Percentiles rank a stretch among this genome's conserved stretches.
Evolutionary conservation across 1,284 basidiomycete species (phyloP).

Genomic region (Cutaneotrichosporon spelunceum): DNA sequence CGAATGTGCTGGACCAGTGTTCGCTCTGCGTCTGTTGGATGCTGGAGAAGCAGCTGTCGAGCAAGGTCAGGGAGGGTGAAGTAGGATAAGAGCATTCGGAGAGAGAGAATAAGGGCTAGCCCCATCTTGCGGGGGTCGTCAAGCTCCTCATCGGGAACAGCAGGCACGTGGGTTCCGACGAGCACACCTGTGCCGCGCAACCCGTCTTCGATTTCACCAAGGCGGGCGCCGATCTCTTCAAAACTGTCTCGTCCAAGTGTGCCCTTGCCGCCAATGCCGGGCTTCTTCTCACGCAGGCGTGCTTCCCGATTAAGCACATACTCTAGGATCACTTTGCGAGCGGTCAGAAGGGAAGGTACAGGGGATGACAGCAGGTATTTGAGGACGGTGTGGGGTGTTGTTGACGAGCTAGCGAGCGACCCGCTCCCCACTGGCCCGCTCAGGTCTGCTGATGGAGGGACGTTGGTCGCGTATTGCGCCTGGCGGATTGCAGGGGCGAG

Average conservation of each 20-base stretch:
- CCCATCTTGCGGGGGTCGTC: slow-evolving; percentile 37
- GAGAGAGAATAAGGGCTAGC: slow-evolving; percentile 41
- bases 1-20: slow-evolving; percentile 47
- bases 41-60: slow-evolving; percentile 37
- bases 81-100: slow-evolving; percentile 49
- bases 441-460: slow-evolving; percentile 46
- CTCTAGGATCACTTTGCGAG: slow-evolving; percentile 49
- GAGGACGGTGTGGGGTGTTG: slow-evolving; percentile 37
- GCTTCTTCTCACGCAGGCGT: slow-evolving; percentile 41
- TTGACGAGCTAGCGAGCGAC: slow-evolving; percentile 22
- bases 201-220: slow-evolving; percentile 44
- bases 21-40: slow-evolving; percentile 44
- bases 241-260: slow-evolving; percentile 44
- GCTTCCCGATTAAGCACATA: slow-evolving; percentile 43
- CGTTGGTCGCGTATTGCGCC: slow-evolving; percentile 45
- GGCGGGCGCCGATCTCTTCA: slow-evolving; percentile 42
- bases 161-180: slow-evolving; percentile 11
- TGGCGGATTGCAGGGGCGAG: slow-evolving; percentile 39
- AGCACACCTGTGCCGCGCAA: slow-evolving; percentile 28
- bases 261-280: slow-evolving; percentile 46
- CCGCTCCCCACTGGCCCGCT: slow-evolving; percentile 38
- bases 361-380: slow-evolving; percentile 40
- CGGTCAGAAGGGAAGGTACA: slow-evolving; percentile 39
- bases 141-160: slow-evolving; percentile 29
- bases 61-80: slow-evolving; percentile 45